Conservation (phyloP, 108 stramenopile genomes). For the Cyclotella choctawhatcheeana region DNA sequence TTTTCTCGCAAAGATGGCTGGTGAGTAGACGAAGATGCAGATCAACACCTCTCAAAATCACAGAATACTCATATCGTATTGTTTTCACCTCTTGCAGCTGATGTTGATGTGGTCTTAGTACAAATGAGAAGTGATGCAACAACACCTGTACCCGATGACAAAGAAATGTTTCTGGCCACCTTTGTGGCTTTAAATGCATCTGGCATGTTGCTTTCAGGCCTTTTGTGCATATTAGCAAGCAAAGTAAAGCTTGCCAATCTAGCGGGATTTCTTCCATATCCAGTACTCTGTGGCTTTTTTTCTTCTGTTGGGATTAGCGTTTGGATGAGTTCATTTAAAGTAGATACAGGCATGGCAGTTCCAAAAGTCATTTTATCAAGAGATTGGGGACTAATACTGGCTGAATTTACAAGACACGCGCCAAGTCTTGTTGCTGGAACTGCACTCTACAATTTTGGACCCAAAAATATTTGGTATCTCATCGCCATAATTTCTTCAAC, state of each 20-base stretch:
- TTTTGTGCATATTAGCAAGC: constrained; percentile 56
- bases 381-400: constrained; percentile 25
- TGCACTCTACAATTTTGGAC: constrained; percentile 60
- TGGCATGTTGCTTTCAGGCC: constrained; percentile 55
- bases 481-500: constrained; percentile 51
- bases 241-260: constrained; percentile 71
- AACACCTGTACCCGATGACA: constrained; percentile 33
- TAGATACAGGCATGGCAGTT: constrained; percentile 54
- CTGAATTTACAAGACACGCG: constrained; percentile 53
- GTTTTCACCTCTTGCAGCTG: constrained; percentile 15
- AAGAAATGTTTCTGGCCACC: constrained; percentile 57
- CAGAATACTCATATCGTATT: no score
- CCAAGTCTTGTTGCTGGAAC: constrained; percentile 59
- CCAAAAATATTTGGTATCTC: constrained; percentile 61
- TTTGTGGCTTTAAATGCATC: constrained; percentile 64
- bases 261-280: constrained; percentile 66
- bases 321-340: constrained; percentile 69
- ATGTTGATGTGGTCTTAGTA: constrained; percentile 56
- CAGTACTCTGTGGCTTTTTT: constrained; percentile 82
- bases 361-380: constrained; percentile 45
- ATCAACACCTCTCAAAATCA: no score
- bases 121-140: constrained; percentile 14
- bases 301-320: constrained; percentile 70
- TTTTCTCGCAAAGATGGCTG: constrained; percentile 64
- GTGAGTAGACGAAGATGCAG: no score